phyloP scores from a whole-genome alignment of 208 protist species.

The Eutreptiella sp. region DNA sequence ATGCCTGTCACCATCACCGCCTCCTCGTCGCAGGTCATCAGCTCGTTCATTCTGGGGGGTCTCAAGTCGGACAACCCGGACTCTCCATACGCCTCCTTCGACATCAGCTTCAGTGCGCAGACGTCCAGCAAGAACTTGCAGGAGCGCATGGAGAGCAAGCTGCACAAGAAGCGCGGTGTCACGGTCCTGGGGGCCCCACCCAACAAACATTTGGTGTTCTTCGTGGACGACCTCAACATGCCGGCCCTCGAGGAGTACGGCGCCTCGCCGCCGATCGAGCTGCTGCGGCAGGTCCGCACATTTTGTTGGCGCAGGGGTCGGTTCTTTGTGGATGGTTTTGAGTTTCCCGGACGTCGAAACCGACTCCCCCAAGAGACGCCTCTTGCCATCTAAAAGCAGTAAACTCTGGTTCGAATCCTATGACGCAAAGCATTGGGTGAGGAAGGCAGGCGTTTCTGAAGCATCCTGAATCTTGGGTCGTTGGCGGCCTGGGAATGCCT shows the following conservation, averaged over 20 bases:
- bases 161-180: conserved; percentile 44
- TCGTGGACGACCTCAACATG: conserved; percentile 69
- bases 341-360: too few species aligned
- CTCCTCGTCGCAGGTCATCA: too few species aligned
- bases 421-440: too few species aligned
- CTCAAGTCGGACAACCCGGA: conserved; percentile 26
- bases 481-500: too few species aligned
- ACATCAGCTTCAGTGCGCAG: conserved; percentile 49
- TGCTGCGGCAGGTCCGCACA: conserved; percentile 51
- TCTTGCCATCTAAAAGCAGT: too few species aligned
- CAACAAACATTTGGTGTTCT: conserved; percentile 33
- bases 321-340: conserved; percentile 3
- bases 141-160: conserved; percentile 49
- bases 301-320: conserved; percentile 27
- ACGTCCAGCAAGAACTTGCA: conserved; percentile 47
- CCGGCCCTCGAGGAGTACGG: conserved; percentile 48
- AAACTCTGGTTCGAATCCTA: too few species aligned
- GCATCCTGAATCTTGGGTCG: too few species aligned
- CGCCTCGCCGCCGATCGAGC: conserved; percentile 51
- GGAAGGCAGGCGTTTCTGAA: too few species aligned
- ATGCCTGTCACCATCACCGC: background rate
- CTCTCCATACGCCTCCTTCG: conserved; percentile 18
- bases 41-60: background rate
- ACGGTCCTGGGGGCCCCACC: conserved; percentile 10
- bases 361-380: too few species aligned